Evolutionary conservation across 176 grass and related monocot genomes (phyloP).

Genomic region (Oryza brachyantha): DNA sequence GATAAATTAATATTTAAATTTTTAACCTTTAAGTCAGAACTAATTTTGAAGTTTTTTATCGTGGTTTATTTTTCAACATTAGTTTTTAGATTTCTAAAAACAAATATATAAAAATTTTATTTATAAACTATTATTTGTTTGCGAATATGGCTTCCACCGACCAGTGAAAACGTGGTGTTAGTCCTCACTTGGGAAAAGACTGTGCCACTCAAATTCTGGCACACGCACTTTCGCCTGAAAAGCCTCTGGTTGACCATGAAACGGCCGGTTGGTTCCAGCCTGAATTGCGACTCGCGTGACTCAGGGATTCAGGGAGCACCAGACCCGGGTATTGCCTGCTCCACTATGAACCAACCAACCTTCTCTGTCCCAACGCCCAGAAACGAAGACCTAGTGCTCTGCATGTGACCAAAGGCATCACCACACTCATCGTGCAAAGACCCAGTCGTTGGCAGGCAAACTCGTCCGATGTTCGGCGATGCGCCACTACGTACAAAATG

Average conservation of each 20-base stretch:
- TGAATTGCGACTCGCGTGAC: not conserved
- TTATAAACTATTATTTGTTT: too few species aligned
- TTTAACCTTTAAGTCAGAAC: too few species aligned
- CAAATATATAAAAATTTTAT: too few species aligned
- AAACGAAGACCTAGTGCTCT: not conserved
- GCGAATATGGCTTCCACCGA: not conserved
- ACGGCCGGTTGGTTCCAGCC: not conserved
- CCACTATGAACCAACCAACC: not conserved
- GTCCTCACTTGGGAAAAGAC: not conserved
- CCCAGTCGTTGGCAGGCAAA: not conserved
- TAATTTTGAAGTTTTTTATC: too few species aligned
- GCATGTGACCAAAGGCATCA: not conserved
- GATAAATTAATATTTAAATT: too few species aligned
- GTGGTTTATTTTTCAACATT: too few species aligned
- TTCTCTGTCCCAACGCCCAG: not conserved
- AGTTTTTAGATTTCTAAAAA: too few species aligned
- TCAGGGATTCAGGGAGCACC: not conserved
- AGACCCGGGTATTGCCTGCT: slow-evolving; percentile 9
- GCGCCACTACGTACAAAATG: not conserved
- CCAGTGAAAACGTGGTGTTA: not conserved
- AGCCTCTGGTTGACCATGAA: not conserved
- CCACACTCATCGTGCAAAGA: not conserved
- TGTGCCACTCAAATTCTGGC: not conserved
- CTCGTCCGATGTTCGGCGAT: not conserved
- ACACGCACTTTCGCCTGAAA: not conserved